Evolutionary conservation across 345 rosid genomes (phyloP), one percentile per base, ranked within the genome.

Genomic region (Melaleuca alternifolia): DNA sequence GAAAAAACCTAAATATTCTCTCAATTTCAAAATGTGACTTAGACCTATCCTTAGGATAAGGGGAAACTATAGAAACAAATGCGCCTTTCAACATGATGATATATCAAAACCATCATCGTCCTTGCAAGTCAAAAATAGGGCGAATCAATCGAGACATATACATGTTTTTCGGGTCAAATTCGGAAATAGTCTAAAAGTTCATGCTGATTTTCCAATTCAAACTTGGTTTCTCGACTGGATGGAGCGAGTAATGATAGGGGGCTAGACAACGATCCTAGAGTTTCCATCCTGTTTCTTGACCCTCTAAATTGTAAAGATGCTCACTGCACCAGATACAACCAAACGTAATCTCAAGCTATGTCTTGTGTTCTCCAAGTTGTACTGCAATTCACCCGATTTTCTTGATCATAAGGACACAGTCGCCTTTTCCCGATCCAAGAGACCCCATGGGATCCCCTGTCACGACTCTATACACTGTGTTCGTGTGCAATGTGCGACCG

Each of bases 381-480:
- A 65, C 44, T 71, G 4, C 46, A 18, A 71, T 65, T 65, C 79
- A 51, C 56, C 24, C 44, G 24, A 83, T 87, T 79, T 85, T 84
- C 92, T 95, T 96, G 85, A 93, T 90, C 98, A 95, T 93, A 61
- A 96, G 91, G 87, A 96, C 89, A 0, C 98, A n/a, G 95, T 4
- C 96, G 93, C 88, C 91, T 94, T 88, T 92, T 91, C 20, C 99
- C 99, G 0, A 96, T 93, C 98, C 94, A 95, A 82, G 94, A 85
- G 46, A 92, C 15, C 98, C 98, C 1, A 77, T 90, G 0, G 96
- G 97, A 83, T 97, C 98, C 23, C 89, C 77, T 1, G 94, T 93
- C 71, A 91, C 91, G 3, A 93, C 93, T 30, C 6, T 82, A 89
- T 97, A 96, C 44, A 98, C 99, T 0, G 97, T 96, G n/a, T 94